phyloP scores from a whole-genome alignment of 257 asterid species.

The Scutellaria barbata region DNA sequence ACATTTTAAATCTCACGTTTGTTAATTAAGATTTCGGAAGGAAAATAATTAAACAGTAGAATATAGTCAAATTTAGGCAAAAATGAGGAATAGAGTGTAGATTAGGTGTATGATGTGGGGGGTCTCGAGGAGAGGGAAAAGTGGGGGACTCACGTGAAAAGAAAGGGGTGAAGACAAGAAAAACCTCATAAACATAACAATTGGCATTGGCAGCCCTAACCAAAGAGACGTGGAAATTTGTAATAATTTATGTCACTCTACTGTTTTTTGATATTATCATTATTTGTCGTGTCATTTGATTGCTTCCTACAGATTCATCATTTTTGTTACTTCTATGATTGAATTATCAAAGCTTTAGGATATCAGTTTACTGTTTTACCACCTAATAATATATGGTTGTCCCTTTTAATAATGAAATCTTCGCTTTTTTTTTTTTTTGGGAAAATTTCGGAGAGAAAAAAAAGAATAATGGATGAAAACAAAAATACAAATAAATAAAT shows the following conservation, averaged over 20 bases:
- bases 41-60: too few species aligned
- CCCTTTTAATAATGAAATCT: neutral
- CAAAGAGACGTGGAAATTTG: constrained; percentile 38
- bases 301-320: neutral
- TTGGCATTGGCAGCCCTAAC: neutral
- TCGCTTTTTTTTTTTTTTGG: neutral
- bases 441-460: too few species aligned
- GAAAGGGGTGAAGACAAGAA: constrained; percentile 54
- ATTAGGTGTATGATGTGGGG: neutral
- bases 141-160: constrained; percentile 63
- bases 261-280: too few species aligned
- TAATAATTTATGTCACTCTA: too few species aligned
- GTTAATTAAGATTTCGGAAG: too few species aligned
- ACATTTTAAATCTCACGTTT: too few species aligned
- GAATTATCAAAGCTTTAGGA: neutral
- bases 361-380: neutral
- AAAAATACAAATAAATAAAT: too few species aligned
- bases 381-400: neutral
- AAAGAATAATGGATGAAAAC: too few species aligned
- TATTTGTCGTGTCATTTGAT: neutral
- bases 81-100: too few species aligned
- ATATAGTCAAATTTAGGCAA: too few species aligned
- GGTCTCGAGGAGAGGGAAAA: constrained; percentile 45
- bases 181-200: constrained; percentile 2
- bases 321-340: constrained; percentile 2